Conservation (phyloP, 805 yeast genomes). For the Ogataea chonburiensis region DNA sequence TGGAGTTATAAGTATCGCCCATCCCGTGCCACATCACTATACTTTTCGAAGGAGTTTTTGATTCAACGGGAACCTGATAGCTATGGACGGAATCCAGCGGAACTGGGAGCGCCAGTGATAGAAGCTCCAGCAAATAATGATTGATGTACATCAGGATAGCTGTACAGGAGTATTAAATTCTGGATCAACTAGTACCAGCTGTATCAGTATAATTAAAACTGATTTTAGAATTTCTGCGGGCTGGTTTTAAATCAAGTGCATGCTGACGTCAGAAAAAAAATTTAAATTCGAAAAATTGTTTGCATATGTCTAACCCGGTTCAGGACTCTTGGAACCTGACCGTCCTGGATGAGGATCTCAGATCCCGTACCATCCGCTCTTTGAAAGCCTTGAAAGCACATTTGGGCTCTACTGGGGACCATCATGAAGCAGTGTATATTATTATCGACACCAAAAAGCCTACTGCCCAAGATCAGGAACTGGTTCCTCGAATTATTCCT, state of each 20-base stretch:
- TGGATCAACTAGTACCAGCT: too few species aligned
- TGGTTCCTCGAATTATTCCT: constrained; percentile 59
- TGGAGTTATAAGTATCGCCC: constrained; percentile 70
- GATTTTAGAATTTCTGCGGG: too few species aligned
- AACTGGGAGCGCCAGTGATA: constrained; percentile 1
- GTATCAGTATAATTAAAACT: too few species aligned
- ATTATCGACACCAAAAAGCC: constrained; percentile 49
- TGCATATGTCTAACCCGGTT: too few species aligned
- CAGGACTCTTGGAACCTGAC: constrained; percentile 4
- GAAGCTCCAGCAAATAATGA: not conserved
- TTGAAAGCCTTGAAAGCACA: constrained; percentile 35
- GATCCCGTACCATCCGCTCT: constrained; percentile 25
- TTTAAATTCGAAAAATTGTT: too few species aligned
- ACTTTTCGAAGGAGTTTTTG: not conserved
- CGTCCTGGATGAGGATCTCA: constrained; percentile 16
- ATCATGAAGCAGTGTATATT: constrained; percentile 37
- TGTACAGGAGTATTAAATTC: too few species aligned
- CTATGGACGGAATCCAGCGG: not conserved
- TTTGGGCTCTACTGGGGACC: constrained; percentile 22
- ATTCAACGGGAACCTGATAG: not conserved
- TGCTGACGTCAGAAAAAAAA: constrained; percentile 1
- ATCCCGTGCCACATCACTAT: constrained; percentile 83
- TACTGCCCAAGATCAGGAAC: constrained; percentile 44
- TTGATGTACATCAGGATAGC: constrained; percentile 2
- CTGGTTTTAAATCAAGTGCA: too few species aligned